Percentiles rank a stretch among this genome's conserved stretches.
phyloP scores from a whole-genome alignment of 2,329 filamentous ascomycete genomes.

The Aspergillus sclerotialis region DNA sequence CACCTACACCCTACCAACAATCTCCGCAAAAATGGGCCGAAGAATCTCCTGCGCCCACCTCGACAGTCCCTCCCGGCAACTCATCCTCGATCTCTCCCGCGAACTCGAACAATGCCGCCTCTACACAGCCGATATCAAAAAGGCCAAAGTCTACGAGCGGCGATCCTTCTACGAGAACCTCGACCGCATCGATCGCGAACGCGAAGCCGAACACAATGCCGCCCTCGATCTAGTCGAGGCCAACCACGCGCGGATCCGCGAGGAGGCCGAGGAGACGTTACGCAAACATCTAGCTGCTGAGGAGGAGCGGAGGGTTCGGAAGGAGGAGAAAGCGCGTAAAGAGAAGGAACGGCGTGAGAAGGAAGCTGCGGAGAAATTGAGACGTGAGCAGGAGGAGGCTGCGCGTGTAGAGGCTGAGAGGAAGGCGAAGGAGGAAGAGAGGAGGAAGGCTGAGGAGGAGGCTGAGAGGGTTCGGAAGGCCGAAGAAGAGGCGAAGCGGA shows the following conservation, averaged over 20 bases:
- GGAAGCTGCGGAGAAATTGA: slow-evolving; percentile 24
- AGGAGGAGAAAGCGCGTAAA: slow-evolving; percentile 29
- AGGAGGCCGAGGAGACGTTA: slow-evolving; percentile 48
- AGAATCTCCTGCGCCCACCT: too few relatives aligned
- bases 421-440: slow-evolving; percentile 34
- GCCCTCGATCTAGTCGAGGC: slow-evolving; percentile 59
- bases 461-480: slow-evolving; percentile 33
- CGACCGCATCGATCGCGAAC: slow-evolving; percentile 56
- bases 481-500: slow-evolving; percentile 25
- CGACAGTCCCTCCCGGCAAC: slow-evolving; percentile 35
- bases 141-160: slow-evolving; percentile 37
- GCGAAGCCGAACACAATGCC: slow-evolving; percentile 56
- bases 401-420: slow-evolving; percentile 35
- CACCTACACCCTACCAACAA: too few relatives aligned
- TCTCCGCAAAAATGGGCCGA: slow-evolving; percentile 27
- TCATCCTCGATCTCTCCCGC: slow-evolving; percentile 32
- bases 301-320: slow-evolving; percentile 29
- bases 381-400: slow-evolving; percentile 30
- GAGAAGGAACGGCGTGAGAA: slow-evolving; percentile 28
- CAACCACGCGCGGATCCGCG: slow-evolving; percentile 59
- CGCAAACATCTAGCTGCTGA: slow-evolving; percentile 39
- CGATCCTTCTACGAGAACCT: slow-evolving; percentile 50
- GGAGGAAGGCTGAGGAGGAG: slow-evolving; percentile 25
- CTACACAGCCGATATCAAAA: slow-evolving; percentile 37
- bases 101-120: slow-evolving; percentile 36